Base-by-base conservation (phyloP, 148 eudicot species). In the Chenopodium quinoa region DNA sequence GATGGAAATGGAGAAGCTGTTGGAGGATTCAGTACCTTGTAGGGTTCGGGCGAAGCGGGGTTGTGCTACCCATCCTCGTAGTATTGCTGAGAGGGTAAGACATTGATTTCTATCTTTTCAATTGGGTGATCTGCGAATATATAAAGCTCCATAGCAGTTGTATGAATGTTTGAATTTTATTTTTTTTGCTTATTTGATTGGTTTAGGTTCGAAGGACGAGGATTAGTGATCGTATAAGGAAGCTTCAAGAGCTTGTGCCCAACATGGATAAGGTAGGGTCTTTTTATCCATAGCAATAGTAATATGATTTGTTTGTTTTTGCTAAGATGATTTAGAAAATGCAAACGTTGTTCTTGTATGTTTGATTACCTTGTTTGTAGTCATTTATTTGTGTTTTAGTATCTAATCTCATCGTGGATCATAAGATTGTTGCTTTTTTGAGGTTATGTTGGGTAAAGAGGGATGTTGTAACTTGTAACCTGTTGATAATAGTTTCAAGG, bases 31-130 rank as follows among this genome's bases (percentile, higher is more conserved):
- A 1, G 99, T 95, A 71, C 94, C 93, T 58, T 91, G 94, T 83
- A 90, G 93, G 82, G 91, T 88, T 84, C 92, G 99, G 37, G 99
- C 99, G 23, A 95, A 95, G 86, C 97, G 99, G 22, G 99, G 99
- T 78, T 95, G 97, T 88, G 99, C 99, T 31, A 95, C 99, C 12
- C 99, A 95, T 83, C 99, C 99, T 84, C 97, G 99, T 32, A 95
- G 99, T 87, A 95, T 95, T 79, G 99, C 99, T 0, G 99, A 95
- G 82, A 91, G 99, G 85, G 98, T 95, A 88, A 81, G 78, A 25
- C 9, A 31, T 79, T 54, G 19, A 25, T 44, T n/a, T 22, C 11
- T 23, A 9, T 83, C 23, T 29, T 19, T 60, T 31, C 0, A 2
- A 62, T 80, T 52, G 2, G 7, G 22, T 31, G 44, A 48, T 25